Percentiles rank a stretch among this genome's conserved stretches.
These are phyloP conservation scores for Tuber calosporum DNA, from an alignment of 495 filamentous ascomycete genomes.

Conservation along the genomic window DNA sequence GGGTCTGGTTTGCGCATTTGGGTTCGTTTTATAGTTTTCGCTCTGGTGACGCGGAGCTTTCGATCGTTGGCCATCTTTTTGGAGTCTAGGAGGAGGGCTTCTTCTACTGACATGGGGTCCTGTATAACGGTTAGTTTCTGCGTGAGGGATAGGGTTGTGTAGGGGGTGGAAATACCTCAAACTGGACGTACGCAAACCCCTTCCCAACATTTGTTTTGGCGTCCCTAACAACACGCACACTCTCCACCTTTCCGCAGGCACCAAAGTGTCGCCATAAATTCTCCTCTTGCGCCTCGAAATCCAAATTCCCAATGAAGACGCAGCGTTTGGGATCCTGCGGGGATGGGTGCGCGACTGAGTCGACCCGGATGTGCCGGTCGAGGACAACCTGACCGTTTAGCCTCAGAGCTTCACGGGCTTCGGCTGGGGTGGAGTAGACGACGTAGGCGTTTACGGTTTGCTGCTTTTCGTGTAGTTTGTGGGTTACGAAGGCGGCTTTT, in stretches of 20 bases:
- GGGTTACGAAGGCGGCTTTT: conserved; percentile 84
- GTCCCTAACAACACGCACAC: conserved; percentile 88
- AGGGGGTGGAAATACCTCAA: conserved; percentile 50
- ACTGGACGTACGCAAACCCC: conserved; percentile 97
- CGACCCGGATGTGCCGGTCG: conserved; percentile 81
- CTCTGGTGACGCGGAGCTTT: conserved; percentile 74
- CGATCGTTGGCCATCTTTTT: conserved; percentile 93
- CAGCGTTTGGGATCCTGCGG: conserved; percentile 76
- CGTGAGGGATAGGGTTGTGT: neutral
- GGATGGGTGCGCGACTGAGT: conserved; percentile 80
- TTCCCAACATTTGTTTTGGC: conserved; percentile 85
- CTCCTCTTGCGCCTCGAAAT: conserved; percentile 91
- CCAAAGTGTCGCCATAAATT: conserved; percentile 85
- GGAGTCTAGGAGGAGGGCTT: conserved; percentile 72
- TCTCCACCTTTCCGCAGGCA: conserved; percentile 76
- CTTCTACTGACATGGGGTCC: conserved; percentile 79
- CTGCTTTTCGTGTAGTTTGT: conserved; percentile 50
- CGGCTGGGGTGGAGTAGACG: conserved; percentile 67
- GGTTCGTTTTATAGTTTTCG: conserved; percentile 69
- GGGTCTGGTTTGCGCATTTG: conserved; percentile 26
- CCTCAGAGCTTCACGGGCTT: conserved; percentile 66
- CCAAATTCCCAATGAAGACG: conserved; percentile 93
- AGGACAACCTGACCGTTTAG: conserved; percentile 81
- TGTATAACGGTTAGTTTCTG: conserved; percentile 39
- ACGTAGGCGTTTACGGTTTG: conserved; percentile 84